Evolutionary conservation across 305 asterid genomes (phyloP).

Genomic region (Vinca major): DNA sequence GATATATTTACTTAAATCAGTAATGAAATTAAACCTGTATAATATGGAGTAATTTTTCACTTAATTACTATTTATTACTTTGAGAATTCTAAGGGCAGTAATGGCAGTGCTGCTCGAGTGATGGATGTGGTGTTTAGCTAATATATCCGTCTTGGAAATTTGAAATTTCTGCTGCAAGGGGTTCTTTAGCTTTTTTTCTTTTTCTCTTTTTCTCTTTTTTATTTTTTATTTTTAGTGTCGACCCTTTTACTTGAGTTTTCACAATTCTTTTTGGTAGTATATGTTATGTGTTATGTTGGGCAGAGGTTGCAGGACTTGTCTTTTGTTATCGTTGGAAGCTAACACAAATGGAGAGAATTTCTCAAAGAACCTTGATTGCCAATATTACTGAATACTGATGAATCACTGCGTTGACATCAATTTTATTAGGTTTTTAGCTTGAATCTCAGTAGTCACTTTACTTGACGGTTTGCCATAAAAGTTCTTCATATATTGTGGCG

Average conservation of each 20-base stretch:
- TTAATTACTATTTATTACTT: no score
- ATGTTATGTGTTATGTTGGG: neutral
- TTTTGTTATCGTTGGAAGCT: neutral
- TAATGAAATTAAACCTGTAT: no score
- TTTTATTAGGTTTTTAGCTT: neutral
- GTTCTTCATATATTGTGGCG: neutral
- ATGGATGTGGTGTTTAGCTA: no score
- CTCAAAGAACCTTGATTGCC: no score
- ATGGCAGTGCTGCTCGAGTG: no score
- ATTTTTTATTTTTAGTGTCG: no score
- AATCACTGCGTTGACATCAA: neutral
- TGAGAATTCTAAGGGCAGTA: no score
- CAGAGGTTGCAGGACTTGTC: neutral
- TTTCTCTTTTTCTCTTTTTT: no score
- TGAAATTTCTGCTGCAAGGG: conserved; percentile 2
- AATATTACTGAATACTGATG: neutral
- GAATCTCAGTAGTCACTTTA: neutral
- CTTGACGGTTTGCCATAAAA: neutral
- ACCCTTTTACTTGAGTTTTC: neutral
- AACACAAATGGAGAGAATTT: neutral
- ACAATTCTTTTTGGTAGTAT: neutral
- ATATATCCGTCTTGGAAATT: no score
- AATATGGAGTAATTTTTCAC: no score
- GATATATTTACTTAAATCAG: no score
- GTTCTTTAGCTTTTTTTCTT: no score